Conservation (phyloP, 2,329 filamentous ascomycete genomes). For the Colletotrichum tamarilloi region DNA sequence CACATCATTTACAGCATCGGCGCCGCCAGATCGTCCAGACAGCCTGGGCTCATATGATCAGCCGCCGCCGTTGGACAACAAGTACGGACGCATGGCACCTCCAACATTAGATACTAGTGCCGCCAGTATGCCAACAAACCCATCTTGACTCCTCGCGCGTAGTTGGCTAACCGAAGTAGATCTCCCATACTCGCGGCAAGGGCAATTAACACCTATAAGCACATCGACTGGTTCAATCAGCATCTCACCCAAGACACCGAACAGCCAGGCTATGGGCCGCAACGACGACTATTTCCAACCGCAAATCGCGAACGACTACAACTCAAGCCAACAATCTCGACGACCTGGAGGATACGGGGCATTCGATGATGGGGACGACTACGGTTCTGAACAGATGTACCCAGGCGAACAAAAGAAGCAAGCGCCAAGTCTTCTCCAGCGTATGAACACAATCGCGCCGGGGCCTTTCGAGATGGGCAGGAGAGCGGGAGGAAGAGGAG, state of each 20-base stretch:
- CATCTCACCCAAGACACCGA: constrained; percentile 71
- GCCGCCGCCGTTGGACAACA: constrained; percentile 45
- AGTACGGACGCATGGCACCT: constrained; percentile 53
- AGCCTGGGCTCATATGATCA: constrained; percentile 42
- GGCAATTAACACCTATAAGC: constrained; percentile 73
- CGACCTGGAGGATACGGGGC: constrained; percentile 63
- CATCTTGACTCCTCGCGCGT: neutral
- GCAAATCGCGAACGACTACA: constrained; percentile 55
- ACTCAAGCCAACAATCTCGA: constrained; percentile 50
- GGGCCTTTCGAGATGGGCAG: constrained; percentile 70
- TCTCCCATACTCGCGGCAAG: constrained; percentile 63
- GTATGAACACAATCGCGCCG: constrained; percentile 74
- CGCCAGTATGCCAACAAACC: constrained; percentile 57
- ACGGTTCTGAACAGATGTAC: constrained; percentile 53
- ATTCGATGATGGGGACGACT: constrained; percentile 51
- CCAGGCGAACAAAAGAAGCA: constrained; percentile 59
- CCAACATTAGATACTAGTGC: constrained; percentile 62
- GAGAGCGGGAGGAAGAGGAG: constrained; percentile 44
- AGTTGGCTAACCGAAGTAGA: constrained; percentile 57
- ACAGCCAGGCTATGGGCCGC: constrained; percentile 54
- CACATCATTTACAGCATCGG: constrained; percentile 43
- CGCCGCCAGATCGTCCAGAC: constrained; percentile 47
- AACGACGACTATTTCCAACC: constrained; percentile 59
- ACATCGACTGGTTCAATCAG: constrained; percentile 68
- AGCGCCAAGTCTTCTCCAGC: constrained; percentile 60